These are phyloP conservation scores for Gymnopilus junonius DNA, from an alignment of 768 basidiomycete genomes.

Conservation along the genomic window DNA sequence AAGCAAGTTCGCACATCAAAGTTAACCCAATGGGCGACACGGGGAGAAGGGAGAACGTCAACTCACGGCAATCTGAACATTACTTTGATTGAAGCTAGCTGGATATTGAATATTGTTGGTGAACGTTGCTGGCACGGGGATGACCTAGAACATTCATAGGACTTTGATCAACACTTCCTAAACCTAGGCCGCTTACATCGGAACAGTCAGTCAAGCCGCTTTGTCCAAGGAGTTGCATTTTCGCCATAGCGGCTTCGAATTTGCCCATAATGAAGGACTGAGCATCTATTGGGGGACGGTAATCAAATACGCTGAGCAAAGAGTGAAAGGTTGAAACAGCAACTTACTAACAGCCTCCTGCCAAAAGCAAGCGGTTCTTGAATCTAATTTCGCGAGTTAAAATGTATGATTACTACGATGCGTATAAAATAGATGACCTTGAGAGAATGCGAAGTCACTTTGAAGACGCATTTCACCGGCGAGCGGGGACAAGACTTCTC, in stretches of 20 bases:
- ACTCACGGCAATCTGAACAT: slow-evolving; percentile 19
- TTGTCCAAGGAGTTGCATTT: slow-evolving; percentile 35
- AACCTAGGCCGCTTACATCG: not conserved
- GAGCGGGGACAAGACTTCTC: slow-evolving; percentile 38
- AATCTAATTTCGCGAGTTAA: not conserved
- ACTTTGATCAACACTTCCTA: slow-evolving; percentile 13
- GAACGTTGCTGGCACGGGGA: slow-evolving; percentile 17
- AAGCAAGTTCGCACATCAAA: not conserved
- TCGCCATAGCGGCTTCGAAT: slow-evolving; percentile 36
- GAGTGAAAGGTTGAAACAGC: not conserved
- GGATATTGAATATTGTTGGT: slow-evolving; percentile 22
- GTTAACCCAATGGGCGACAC: not conserved
- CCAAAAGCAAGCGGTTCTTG: slow-evolving; percentile 22
- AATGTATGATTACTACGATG: not conserved
- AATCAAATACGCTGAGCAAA: not conserved
- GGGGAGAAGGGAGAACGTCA: not conserved
- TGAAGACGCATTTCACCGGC: slow-evolving; percentile 43
- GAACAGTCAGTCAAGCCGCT: slow-evolving; percentile 4
- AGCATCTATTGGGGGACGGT: slow-evolving; percentile 12
- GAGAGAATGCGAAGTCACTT: slow-evolving; percentile 34
- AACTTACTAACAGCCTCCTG: slow-evolving; percentile 19
- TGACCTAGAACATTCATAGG: slow-evolving; percentile 37
- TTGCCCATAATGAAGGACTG: slow-evolving; percentile 22
- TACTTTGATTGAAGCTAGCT: slow-evolving; percentile 16
- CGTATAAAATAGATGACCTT: not conserved